A percentile compares a stretch with the other conserved stretches of the same genome.
Evolutionary conservation across 2,329 filamentous ascomycete genomes (phyloP).

Genomic region (Fusarium transvaalense): DNA sequence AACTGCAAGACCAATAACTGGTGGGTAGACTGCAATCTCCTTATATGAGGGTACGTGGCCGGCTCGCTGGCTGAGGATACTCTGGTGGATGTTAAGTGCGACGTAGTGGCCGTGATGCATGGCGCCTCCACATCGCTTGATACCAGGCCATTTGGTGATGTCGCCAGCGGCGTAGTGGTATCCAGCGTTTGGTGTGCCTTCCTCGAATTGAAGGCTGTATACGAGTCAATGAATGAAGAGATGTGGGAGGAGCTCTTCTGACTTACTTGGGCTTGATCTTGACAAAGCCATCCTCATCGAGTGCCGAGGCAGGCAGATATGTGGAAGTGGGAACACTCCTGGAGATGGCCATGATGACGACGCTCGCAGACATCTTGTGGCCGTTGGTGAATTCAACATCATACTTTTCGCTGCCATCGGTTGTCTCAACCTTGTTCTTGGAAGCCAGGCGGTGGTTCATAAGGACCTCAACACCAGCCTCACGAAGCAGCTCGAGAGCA

Average conservation of each 20-base stretch:
- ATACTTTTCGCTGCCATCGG: conserved; percentile 57
- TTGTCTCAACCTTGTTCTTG: conserved; percentile 60
- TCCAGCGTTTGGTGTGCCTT: conserved; percentile 66
- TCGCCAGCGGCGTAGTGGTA: conserved; percentile 79
- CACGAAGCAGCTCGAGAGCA: conserved; percentile 68
- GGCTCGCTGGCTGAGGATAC: conserved; percentile 62
- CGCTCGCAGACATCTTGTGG: conserved; percentile 68
- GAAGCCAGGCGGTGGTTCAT: conserved; percentile 69
- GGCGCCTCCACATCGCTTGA: conserved; percentile 82
- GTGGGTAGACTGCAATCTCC: conserved; percentile 66
- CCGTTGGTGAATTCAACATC: conserved; percentile 72
- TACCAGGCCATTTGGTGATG: conserved; percentile 77
- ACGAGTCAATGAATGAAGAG: not conserved
- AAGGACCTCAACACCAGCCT: conserved; percentile 74
- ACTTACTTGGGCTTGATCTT: conserved; percentile 69
- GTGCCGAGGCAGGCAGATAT: conserved; percentile 69
- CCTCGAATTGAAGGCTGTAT: conserved; percentile 66
- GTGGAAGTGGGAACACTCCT: conserved; percentile 71
- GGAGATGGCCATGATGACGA: conserved; percentile 78
- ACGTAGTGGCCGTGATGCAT: conserved; percentile 79
- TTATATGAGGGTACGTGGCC: conserved; percentile 60
- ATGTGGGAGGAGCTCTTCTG: not conserved
- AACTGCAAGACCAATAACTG: conserved; percentile 78
- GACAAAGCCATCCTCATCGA: conserved; percentile 76
- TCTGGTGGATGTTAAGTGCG: conserved; percentile 75